These are phyloP conservation scores for Penicillium macrosclerotiorum DNA, from an alignment of 495 filamentous ascomycete genomes.

Conservation along the genomic window DNA sequence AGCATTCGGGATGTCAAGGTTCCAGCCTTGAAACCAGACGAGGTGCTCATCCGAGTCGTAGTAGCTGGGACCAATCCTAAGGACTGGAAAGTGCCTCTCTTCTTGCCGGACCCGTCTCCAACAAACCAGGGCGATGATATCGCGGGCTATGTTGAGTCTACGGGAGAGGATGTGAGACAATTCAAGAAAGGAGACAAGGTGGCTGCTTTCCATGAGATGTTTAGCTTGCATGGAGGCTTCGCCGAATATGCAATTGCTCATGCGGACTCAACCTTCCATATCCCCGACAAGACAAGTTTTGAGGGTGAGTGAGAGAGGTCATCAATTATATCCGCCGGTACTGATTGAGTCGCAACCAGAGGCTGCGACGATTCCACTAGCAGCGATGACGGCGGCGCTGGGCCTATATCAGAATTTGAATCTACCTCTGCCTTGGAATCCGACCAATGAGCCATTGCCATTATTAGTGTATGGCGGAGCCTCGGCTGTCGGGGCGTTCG, in stretches of 20 bases:
- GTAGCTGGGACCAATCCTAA: conserved; percentile 74
- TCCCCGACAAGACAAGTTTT: conserved; percentile 38
- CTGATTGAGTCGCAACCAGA: conserved; percentile 33
- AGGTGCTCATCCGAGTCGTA: conserved; percentile 70
- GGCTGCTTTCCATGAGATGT: conserved; percentile 64
- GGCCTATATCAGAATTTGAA: conserved; percentile 57
- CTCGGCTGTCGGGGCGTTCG: conserved; percentile 65
- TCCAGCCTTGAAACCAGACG: conserved; percentile 55
- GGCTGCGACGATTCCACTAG: conserved; percentile 69
- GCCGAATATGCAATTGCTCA: conserved; percentile 69
- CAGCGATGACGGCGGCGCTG: conserved; percentile 70
- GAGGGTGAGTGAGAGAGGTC: too few relatives aligned
- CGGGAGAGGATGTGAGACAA: conserved; percentile 58
- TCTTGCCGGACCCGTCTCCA: conserved; percentile 8
- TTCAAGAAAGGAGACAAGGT: conserved; percentile 66
- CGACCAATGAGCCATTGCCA: conserved; percentile 44
- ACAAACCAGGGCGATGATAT: conserved; percentile 69
- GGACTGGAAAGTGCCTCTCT: conserved; percentile 63
- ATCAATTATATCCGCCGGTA: background rate
- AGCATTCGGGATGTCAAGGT: conserved; percentile 62
- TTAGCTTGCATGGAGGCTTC: conserved; percentile 53
- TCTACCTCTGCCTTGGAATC: conserved; percentile 65
- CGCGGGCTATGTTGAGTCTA: conserved; percentile 57
- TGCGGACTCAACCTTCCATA: conserved; percentile 64
- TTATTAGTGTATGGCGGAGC: conserved; percentile 68